Evolutionary conservation across 805 yeast species (phyloP).

Genomic region (Metschnikowia gruessii): DNA sequence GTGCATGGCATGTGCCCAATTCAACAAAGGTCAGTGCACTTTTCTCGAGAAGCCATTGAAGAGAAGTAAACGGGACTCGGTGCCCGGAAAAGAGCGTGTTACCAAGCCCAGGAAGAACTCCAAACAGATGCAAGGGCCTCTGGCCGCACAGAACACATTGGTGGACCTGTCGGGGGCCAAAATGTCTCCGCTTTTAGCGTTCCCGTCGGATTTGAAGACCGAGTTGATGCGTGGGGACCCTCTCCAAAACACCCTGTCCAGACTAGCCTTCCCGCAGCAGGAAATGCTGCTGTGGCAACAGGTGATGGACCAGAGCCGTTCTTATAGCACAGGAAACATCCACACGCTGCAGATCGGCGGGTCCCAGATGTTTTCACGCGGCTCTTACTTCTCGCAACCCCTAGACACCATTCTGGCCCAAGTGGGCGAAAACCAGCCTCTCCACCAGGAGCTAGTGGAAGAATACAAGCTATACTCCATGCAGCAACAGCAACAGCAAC

Average conservation of each 20-base stretch:
- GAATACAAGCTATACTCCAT: constrained; percentile 3
- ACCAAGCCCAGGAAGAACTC: neutral
- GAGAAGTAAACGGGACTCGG: constrained; percentile 44
- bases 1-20: constrained; percentile 31
- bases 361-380: neutral
- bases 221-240: neutral
- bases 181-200: neutral
- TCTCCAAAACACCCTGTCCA: neutral
- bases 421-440: neutral
- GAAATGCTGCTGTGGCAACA: constrained; percentile 8
- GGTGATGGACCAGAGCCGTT: constrained; percentile 7
- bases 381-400: neutral
- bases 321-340: constrained; percentile 5
- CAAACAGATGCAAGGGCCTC: neutral
- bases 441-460: constrained; percentile 4
- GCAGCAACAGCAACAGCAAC: constrained; percentile 3
- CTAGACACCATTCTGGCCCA: neutral
- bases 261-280: neutral
- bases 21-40: constrained; percentile 29
- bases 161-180: neutral
- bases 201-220: neutral
- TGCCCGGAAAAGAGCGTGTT: neutral
- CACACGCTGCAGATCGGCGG: neutral
- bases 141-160: neutral
- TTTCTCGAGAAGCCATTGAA: constrained; percentile 49